Percentiles rank a stretch among this genome's conserved stretches.
Evolutionary conservation across 2,329 filamentous ascomycete species (phyloP).

Genomic region (Aspergillus thermomutatus): DNA sequence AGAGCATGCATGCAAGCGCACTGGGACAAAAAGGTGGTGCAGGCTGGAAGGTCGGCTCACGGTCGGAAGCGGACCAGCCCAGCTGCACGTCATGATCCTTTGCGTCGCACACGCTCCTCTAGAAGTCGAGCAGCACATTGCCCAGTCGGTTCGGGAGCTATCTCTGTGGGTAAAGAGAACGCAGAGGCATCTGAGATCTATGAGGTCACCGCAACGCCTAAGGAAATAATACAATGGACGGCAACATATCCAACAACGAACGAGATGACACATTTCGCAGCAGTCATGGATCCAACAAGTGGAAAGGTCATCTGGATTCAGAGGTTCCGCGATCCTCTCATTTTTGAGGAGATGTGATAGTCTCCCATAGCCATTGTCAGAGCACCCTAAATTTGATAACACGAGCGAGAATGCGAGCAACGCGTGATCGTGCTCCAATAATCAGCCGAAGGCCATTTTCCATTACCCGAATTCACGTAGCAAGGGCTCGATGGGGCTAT

Average conservation of each 20-base stretch:
- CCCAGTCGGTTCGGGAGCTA: not conserved
- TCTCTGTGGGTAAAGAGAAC: not conserved
- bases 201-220: constrained; percentile 24
- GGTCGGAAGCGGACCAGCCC: not conserved
- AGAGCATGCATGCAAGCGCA: constrained; percentile 35
- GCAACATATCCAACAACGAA: constrained; percentile 53
- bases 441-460: not conserved
- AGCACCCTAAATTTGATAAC: not conserved
- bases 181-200: constrained; percentile 9
- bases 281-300: constrained; percentile 53
- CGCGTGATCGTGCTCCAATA: not conserved
- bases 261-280: constrained; percentile 56
- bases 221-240: constrained; percentile 48
- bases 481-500: not conserved
- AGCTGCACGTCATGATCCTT: constrained; percentile 5
- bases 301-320: constrained; percentile 49
- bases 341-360: not conserved
- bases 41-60: constrained; percentile 8
- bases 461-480: not conserved
- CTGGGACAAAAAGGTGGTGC: constrained; percentile 32
- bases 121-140: constrained; percentile 5
- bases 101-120: constrained; percentile 17
- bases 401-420: not conserved
- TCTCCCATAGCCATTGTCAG: not conserved
- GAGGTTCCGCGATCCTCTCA: constrained; percentile 13